Percentiles rank a stretch among this genome's conserved stretches.
Conservation (phyloP, 73 alveolate species). For the Blepharisma japonicum region DNA sequence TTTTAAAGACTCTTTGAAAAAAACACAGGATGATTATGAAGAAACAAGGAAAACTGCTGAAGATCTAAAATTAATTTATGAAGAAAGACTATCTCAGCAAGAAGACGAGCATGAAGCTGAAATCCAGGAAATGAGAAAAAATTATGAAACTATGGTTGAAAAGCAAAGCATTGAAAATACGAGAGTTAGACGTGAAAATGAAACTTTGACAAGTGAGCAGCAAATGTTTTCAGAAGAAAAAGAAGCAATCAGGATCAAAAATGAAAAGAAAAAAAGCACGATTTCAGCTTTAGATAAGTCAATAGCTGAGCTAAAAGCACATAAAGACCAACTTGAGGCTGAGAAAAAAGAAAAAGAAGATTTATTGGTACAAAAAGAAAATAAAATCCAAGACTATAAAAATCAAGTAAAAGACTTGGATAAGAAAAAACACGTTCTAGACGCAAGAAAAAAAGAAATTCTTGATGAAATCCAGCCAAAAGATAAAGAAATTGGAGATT, state of each 20-base stretch:
- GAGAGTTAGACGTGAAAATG: conserved; percentile 38
- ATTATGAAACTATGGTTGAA: conserved; percentile 35
- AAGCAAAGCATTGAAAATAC: conserved; percentile 43
- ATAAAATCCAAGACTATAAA: conserved; percentile 74
- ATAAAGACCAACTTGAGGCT: conserved; percentile 59
- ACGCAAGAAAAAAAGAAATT: conserved; percentile 85
- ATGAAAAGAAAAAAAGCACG: conserved; percentile 41
- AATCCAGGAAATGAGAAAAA: conserved; percentile 52
- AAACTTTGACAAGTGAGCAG: conserved; percentile 48
- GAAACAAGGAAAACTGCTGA: conserved; percentile 67
- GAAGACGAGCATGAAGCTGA: conserved; percentile 82
- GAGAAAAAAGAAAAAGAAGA: conserved; percentile 69
- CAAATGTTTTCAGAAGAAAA: conserved; percentile 39
- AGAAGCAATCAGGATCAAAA: conserved; percentile 38
- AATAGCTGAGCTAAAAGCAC: conserved; percentile 61
- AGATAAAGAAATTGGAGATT: conserved; percentile 69
- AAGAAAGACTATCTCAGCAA: conserved; percentile 66
- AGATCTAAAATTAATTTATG: conserved; percentile 64
- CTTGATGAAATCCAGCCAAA: conserved; percentile 77
- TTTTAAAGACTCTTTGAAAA: conserved; percentile 52
- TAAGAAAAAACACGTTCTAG: conserved; percentile 79
- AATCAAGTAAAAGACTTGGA: conserved; percentile 76
- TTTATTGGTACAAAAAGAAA: conserved; percentile 68
- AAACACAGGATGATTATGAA: conserved; percentile 62
- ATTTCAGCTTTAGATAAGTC: conserved; percentile 43